Base-by-base conservation (phyloP, 148 eudicot genomes). In the Polygonum aviculare region DNA sequence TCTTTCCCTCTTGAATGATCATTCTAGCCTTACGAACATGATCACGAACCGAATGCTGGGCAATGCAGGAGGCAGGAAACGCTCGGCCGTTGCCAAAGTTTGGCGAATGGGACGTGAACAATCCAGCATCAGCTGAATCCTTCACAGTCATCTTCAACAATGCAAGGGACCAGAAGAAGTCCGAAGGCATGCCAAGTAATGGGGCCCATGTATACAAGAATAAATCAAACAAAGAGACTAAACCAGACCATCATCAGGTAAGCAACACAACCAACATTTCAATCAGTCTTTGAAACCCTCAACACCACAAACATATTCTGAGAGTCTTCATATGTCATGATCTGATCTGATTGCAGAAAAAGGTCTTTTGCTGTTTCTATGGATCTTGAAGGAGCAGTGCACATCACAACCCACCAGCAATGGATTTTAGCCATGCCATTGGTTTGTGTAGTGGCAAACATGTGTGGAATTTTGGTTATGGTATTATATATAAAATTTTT, bases 31-130 rank as follows among this genome's bases (percentile, higher is more conserved):
- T 26, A 26, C 1, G 31, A 26, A 26, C 31, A 26, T 26, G 31
- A 26, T 26, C 31, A 26, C 31, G 31, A 26, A 26, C 0, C 7
- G 8, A 41, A 57, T 57, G 63, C 21, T 3, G 21, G 31, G 22
- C 22, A n/a, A 12, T 65, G 71, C 72, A 67, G 72, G 40, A 67
- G 44, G 72, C 18, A 38, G 40, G 40, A 67, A 38, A 33, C 72
- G 72, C 72, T 36, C 72, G 79, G 73, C 85, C 83, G 52, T 78
- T 85, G 81, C 87, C 87, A 6, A 85, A 82, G 57, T 85, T 85
- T 48, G 87, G 87, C 73, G 87, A 85, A 80, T 85, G 87, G 87
- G 87, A 85, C 69, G 85, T 80, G 26, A 82, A 85, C 19, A 79
- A 85, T 18, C 81, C 87, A 15, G 82, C 83, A 51, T 78, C 85